Evolutionary conservation across 2,329 filamentous ascomycete species (phyloP).

Genomic region (Fusarium gaditjirri): DNA sequence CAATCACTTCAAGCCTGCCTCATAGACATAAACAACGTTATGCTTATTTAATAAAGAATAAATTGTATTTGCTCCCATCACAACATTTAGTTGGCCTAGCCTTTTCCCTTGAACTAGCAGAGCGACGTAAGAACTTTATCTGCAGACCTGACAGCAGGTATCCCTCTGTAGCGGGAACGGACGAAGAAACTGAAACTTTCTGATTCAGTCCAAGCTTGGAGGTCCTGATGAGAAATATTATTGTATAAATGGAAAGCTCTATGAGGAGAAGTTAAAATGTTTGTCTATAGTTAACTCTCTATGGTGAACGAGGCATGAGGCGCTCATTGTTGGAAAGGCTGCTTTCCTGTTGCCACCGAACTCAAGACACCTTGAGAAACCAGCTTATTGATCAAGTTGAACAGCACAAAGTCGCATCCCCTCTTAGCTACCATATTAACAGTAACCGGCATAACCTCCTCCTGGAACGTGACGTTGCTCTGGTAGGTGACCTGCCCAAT

Average conservation of each 20-base stretch:
- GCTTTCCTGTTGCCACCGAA: not conserved
- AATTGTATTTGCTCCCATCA: too few relatives aligned
- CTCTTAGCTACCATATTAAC: not conserved
- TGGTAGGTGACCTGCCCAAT: not conserved
- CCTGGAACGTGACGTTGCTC: not conserved
- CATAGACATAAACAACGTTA: too few relatives aligned
- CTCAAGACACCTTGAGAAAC: not conserved
- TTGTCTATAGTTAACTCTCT: not conserved
- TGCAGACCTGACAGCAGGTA: too few relatives aligned
- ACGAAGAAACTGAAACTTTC: too few relatives aligned
- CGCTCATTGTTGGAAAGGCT: not conserved
- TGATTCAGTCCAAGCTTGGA: too few relatives aligned
- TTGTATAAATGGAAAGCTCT: not conserved
- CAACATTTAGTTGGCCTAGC: too few relatives aligned
- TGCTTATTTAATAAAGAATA: too few relatives aligned
- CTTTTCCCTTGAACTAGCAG: too few relatives aligned
- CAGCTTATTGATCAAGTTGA: not conserved
- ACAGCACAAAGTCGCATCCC: not conserved
- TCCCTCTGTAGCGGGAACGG: too few relatives aligned
- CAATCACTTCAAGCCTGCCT: too few relatives aligned
- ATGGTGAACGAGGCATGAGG: fast-evolving
- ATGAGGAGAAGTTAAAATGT: not conserved
- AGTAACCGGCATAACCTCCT: not conserved
- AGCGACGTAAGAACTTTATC: too few relatives aligned
- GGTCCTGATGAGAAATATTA: too few relatives aligned